phyloP scores from a whole-genome alignment of 1,139 yeast genomes.

The Yamadazyma sp. region DNA sequence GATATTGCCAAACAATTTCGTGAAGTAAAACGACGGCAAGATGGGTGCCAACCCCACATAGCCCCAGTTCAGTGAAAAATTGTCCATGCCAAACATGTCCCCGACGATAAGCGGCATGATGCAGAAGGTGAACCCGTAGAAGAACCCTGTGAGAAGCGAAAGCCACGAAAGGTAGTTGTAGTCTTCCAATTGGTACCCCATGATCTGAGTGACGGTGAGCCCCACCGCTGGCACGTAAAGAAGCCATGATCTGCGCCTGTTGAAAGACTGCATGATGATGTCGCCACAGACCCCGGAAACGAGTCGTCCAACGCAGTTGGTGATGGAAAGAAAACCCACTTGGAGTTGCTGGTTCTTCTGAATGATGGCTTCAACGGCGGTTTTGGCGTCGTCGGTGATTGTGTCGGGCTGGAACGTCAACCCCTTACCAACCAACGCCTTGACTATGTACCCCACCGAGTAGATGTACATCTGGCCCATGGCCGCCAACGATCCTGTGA shows the following conservation, averaged over 20 bases:
- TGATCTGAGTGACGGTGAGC: constrained; percentile 39
- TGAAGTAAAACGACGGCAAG: constrained; percentile 49
- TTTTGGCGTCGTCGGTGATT: constrained; percentile 14
- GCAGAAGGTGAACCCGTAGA: constrained; percentile 60
- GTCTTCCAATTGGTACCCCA: constrained; percentile 32
- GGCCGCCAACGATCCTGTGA: constrained; percentile 53
- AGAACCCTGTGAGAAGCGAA: constrained; percentile 51
- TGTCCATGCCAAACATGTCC: constrained; percentile 55
- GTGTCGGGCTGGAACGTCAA: constrained; percentile 16
- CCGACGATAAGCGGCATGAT: constrained; percentile 59
- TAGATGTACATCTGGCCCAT: constrained; percentile 65
- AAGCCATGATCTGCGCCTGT: constrained; percentile 45
- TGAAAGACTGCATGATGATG: constrained; percentile 42
- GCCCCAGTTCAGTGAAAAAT: constrained; percentile 61
- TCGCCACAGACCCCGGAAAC: constrained; percentile 56
- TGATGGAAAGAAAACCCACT: constrained; percentile 54
- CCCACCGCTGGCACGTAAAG: constrained; percentile 48
- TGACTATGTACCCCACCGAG: constrained; percentile 60
- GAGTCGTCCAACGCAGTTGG: constrained; percentile 56
- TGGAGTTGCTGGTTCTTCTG: constrained; percentile 56
- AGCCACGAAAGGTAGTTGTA: constrained; percentile 33
- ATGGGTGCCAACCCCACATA: constrained; percentile 55
- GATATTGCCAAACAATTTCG: constrained; percentile 50
- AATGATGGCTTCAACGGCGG: constrained; percentile 27
- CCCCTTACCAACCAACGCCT: constrained; percentile 40